These are phyloP conservation scores for Apium graveolens DNA, from an alignment of 129 eudicot genomes.

Conservation along the genomic window DNA sequence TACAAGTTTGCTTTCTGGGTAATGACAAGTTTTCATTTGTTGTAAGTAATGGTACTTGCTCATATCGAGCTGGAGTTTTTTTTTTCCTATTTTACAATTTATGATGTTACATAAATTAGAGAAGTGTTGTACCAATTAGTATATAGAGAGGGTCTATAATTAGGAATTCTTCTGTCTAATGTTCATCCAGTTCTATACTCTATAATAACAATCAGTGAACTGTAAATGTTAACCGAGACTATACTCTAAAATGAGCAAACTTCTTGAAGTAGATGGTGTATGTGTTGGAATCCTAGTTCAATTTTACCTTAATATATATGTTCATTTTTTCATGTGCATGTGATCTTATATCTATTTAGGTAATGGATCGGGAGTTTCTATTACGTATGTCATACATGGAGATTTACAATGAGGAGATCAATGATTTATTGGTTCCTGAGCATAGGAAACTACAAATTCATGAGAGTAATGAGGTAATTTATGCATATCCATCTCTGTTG, in stretches of 20 bases:
- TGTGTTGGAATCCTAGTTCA: neutral
- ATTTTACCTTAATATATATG: neutral
- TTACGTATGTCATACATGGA: constrained; percentile 98
- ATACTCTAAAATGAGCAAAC: neutral
- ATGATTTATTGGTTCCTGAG: constrained; percentile 91
- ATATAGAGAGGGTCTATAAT: neutral
- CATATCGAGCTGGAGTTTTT: neutral
- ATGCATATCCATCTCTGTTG: neutral
- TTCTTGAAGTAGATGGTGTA: neutral
- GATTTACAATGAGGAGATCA: constrained; percentile 93
- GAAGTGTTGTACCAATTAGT: neutral
- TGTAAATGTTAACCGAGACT: neutral
- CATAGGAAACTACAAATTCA: constrained; percentile 85
- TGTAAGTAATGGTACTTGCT: neutral
- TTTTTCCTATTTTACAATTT: no score
- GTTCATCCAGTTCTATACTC: neutral
- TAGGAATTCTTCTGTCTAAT: neutral
- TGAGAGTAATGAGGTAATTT: constrained; percentile 80
- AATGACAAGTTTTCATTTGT: neutral
- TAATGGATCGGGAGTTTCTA: constrained; percentile 75
- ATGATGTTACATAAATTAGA: neutral
- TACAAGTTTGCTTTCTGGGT: neutral
- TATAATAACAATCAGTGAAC: neutral
- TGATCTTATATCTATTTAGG: constrained; percentile 27
- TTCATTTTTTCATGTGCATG: neutral